A percentile compares a stretch with the other conserved stretches of the same genome.
Evolutionary conservation across 257 asterid species (phyloP).

Genomic region (Capsicum chinense): DNA sequence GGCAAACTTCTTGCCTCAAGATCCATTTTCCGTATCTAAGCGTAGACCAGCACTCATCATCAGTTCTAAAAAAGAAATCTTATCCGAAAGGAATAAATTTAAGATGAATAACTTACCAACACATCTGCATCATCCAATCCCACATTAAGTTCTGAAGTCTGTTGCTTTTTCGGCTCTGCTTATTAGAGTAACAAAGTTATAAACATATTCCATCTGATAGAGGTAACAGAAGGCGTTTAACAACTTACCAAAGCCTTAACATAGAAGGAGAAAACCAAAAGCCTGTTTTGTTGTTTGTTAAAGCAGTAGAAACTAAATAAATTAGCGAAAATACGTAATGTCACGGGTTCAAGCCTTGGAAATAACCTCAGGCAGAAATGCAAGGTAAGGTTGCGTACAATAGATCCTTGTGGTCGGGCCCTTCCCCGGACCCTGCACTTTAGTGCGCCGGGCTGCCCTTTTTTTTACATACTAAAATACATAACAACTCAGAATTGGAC

Average conservation of each 20-base stretch:
- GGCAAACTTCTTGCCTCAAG: conserved; percentile 95
- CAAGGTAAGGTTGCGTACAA: too few species aligned
- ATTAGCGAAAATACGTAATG: neutral
- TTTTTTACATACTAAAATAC: neutral
- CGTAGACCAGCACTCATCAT: conserved; percentile 28
- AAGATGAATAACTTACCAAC: conserved; percentile 51
- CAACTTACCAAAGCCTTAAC: neutral
- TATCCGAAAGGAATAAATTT: neutral
- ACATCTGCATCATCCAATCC: conserved; percentile 84
- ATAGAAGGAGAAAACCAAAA: neutral
- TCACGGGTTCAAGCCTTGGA: too few species aligned
- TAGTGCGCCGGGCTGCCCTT: too few species aligned
- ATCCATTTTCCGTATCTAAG: conserved; percentile 88
- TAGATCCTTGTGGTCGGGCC: too few species aligned
- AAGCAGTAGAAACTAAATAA: neutral
- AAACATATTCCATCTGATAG: conserved; percentile 7
- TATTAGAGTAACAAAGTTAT: conserved; percentile 28
- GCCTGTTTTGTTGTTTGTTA: neutral
- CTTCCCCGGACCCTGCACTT: too few species aligned
- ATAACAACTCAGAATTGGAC: neutral
- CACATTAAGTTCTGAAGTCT: conserved; percentile 65
- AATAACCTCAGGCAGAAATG: too few species aligned
- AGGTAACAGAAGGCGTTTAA: neutral
- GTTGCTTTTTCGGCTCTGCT: conserved; percentile 73
- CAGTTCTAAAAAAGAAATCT: neutral